Evolutionary conservation across 1,139 yeast genomes (phyloP).

Genomic region (Nakaseomyces delphensis): DNA sequence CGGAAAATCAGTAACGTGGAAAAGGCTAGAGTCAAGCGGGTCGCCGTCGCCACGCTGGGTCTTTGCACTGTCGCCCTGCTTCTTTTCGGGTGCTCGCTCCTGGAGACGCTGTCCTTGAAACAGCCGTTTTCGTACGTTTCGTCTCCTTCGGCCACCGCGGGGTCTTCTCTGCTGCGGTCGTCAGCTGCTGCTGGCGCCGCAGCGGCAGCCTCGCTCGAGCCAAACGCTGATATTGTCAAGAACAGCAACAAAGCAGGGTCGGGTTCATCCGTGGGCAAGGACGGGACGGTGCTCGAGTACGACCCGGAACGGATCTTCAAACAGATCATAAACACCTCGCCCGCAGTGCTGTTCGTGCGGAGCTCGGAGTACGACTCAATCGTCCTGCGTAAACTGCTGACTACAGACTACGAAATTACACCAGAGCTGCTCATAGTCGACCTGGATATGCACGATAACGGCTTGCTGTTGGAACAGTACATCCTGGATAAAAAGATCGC

Average conservation of each 20-base stretch:
- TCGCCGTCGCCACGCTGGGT: not conserved
- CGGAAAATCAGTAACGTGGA: not conserved
- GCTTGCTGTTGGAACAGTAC: conserved; percentile 44
- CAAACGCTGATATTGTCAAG: not conserved
- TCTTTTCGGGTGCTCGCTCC: not conserved
- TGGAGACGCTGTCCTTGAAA: not conserved
- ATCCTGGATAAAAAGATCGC: conserved; percentile 23
- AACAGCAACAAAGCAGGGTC: conserved; percentile 2
- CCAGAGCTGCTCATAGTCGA: conserved; percentile 66
- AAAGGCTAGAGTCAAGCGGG: not conserved
- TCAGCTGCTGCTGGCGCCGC: not conserved
- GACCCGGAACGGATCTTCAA: conserved; percentile 12
- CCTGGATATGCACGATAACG: conserved; percentile 58
- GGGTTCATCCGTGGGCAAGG: not conserved
- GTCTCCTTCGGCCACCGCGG: not conserved
- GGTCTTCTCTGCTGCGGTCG: not conserved
- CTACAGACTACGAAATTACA: conserved; percentile 50
- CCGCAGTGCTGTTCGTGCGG: conserved; percentile 18
- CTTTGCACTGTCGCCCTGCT: not conserved
- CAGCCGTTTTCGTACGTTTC: not conserved
- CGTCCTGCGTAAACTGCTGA: conserved; percentile 49
- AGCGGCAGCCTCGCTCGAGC: not conserved
- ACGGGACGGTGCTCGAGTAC: not conserved
- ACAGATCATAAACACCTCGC: conserved; percentile 19
- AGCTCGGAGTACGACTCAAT: conserved; percentile 38